A percentile compares a stretch with the other conserved stretches of the same genome.
phyloP scores from a whole-genome alignment of 495 filamentous ascomycete genomes.

The Chaetomium cochliodes region DNA sequence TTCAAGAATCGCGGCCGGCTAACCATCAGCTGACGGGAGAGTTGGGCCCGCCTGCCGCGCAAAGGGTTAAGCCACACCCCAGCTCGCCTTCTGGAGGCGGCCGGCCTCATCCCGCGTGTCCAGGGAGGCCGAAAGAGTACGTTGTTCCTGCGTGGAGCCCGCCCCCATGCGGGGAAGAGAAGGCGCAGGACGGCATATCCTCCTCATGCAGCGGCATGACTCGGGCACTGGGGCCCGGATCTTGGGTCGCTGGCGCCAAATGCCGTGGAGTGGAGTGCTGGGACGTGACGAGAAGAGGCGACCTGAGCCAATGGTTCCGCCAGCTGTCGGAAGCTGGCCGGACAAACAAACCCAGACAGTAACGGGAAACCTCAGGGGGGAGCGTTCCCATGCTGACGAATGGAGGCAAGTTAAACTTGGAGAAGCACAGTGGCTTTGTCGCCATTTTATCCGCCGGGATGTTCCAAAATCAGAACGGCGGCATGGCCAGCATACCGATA shows the following conservation, averaged over 20 bases:
- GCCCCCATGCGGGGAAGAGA: slow-evolving; percentile 5
- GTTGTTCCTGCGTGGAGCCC: slow-evolving; percentile 13
- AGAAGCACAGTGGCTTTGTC: background rate
- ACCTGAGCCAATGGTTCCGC: background rate
- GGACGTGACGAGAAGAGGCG: background rate
- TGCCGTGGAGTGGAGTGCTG: background rate
- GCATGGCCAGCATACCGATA: background rate
- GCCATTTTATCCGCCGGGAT: slow-evolving; percentile 8
- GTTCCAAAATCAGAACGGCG: background rate
- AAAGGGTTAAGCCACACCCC: background rate
- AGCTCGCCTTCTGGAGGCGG: slow-evolving; percentile 4
- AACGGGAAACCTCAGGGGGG: background rate
- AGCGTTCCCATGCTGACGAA: background rate
- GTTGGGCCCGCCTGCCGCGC: background rate
- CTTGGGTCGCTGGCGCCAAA: background rate
- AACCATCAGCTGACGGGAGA: slow-evolving; percentile 14
- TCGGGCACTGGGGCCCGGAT: background rate
- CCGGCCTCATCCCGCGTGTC: background rate
- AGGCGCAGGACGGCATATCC: slow-evolving; percentile 11
- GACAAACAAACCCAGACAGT: background rate
- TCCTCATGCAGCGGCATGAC: background rate
- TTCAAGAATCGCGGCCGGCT: background rate
- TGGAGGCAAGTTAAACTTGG: background rate
- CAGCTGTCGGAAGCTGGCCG: background rate
- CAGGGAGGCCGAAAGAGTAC: background rate